Conservation (phyloP, 495 filamentous ascomycete genomes). For the Pseudomonodictys pantanalensis region DNA sequence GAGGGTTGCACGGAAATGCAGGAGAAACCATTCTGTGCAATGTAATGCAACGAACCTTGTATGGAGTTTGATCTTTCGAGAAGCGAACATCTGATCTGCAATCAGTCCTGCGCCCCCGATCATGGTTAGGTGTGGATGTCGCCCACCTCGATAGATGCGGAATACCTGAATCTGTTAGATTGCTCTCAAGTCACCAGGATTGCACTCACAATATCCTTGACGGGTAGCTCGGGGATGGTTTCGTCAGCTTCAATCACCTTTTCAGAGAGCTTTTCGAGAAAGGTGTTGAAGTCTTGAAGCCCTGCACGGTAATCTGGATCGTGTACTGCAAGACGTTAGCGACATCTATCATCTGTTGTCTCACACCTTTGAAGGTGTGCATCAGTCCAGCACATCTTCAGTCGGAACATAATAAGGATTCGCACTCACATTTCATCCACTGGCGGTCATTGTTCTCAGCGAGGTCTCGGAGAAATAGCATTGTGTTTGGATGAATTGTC, state of each 20-base stretch:
- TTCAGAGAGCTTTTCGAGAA: conserved; percentile 64
- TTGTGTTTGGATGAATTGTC: conserved; percentile 75
- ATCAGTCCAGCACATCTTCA: no score
- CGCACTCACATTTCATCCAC: conserved; percentile 87
- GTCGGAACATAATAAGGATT: no score
- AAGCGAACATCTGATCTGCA: conserved; percentile 25
- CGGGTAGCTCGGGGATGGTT: conserved; percentile 78
- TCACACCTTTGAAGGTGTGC: no score
- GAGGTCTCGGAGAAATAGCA: conserved; percentile 73
- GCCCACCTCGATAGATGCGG: conserved; percentile 81
- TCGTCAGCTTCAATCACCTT: conserved; percentile 68
- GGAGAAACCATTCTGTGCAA: neutral
- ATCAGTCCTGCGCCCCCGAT: neutral
- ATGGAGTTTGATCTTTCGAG: conserved; percentile 67
- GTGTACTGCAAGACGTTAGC: conserved; percentile 51
- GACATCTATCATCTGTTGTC: neutral
- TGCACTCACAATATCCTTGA: conserved; percentile 67
- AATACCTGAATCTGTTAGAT: conserved; percentile 55
- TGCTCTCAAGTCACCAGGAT: neutral
- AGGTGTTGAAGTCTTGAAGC: conserved; percentile 74
- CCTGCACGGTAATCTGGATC: conserved; percentile 73
- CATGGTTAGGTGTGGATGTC: no score
- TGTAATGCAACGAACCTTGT: conserved; percentile 60
- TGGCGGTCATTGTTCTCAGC: conserved; percentile 72
- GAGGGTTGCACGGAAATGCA: conserved; percentile 6